Base-by-base conservation (phyloP, 2,329 filamentous ascomycete genomes). In the Fusarium sp. region DNA sequence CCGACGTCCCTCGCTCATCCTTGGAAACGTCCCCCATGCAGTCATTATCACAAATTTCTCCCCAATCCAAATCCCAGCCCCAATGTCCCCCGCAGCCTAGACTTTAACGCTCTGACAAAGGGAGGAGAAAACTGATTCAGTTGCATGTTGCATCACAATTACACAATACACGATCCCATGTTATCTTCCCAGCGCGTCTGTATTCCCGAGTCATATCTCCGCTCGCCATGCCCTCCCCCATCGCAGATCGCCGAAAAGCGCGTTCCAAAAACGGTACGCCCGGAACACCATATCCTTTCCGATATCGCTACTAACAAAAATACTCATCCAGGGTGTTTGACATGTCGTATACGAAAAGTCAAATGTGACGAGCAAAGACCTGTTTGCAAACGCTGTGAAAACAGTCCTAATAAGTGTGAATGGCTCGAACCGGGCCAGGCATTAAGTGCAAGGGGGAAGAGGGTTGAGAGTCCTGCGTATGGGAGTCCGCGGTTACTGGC, bases 301-400 rank as follows among this genome's bases (percentile, higher is more conserved):
- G 33, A 45, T 21, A 29, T n/a, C 29, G 12, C 39, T 37, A 7
- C 42, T 52, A 18, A 63, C 18, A 10, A 44, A n/a, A 27, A 6
- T 15, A 5, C 7, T 33, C 11, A 11, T 33, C 21, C 10, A 66
- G 73, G 73, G 1, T 76, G 73, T 52, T 33, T 76, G 33, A 76
- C 73, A 3, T 76, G 73, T 31, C 73, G 73, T 10, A 73, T 76
- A 12, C 72, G 73, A 11, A 76, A 76, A 35, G 73, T 76, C 33
- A 76, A 76, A 31, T 76, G 73, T 33, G 73, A 76, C 6, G 73
- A 76, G 41, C 57, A 31, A 31, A 56, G 73, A 7, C 73, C 73
- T 0, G 46, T 73, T 19, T 76, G 73, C 45, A 51, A 67, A 25
- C 48, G 72, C 60, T 76, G 73, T 15, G 60, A 69, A 29, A 72